These are phyloP conservation scores for Chiua sp. DNA, from an alignment of 1,284 basidiomycete species.

Conservation along the genomic window DNA sequence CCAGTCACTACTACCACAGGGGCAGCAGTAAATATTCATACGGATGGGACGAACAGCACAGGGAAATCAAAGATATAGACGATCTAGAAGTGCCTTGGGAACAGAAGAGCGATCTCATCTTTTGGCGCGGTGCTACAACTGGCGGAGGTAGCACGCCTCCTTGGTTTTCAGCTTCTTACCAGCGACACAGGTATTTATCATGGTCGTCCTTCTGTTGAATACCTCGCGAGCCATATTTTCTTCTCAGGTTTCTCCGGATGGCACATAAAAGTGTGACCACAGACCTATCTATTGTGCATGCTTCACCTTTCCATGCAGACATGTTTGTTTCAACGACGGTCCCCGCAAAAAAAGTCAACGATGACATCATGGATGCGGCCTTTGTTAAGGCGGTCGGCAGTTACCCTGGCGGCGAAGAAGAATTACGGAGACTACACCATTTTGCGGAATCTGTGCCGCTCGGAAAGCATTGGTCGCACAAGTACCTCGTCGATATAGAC, in stretches of 20 bases:
- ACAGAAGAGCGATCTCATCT: conserved; percentile 71
- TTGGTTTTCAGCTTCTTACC: conserved; percentile 85
- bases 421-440: conserved; percentile 70
- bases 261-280: conserved; percentile 62
- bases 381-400: conserved; percentile 81
- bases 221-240: neutral
- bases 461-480: conserved; percentile 90
- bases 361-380: conserved; percentile 87
- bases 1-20: conserved; percentile 93
- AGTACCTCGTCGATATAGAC: conserved; percentile 91
- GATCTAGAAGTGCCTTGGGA: conserved; percentile 87
- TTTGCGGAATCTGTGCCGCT: conserved; percentile 82
- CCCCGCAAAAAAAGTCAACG: conserved; percentile 69
- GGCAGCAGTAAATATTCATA: conserved; percentile 87
- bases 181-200: conserved; percentile 76
- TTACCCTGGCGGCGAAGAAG: conserved; percentile 82
- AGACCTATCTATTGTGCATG: conserved; percentile 78
- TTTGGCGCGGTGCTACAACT: conserved; percentile 92
- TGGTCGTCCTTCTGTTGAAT: neutral
- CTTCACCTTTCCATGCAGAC: conserved; percentile 68
- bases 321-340: conserved; percentile 67
- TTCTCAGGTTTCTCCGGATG: conserved; percentile 76
- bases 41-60: conserved; percentile 82
- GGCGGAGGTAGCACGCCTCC: conserved; percentile 90
- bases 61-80: conserved; percentile 74